phyloP scores from a whole-genome alignment of 306 rosid species.

The Prosopis cineraria region DNA sequence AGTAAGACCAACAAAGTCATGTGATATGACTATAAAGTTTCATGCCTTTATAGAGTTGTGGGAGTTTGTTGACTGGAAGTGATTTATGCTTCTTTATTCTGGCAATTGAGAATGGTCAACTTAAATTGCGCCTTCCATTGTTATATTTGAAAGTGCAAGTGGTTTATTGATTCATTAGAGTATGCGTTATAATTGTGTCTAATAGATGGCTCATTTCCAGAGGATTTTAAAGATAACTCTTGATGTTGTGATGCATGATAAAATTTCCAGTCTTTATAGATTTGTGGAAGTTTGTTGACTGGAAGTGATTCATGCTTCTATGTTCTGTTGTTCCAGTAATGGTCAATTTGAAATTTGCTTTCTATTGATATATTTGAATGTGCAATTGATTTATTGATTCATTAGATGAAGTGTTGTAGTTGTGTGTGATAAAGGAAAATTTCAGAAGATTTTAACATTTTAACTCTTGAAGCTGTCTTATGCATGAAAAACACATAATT shows the following conservation, averaged over 20 bases:
- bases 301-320: neutral
- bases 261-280: neutral
- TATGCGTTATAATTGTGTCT: neutral
- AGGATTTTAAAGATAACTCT: neutral
- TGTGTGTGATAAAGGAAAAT: neutral
- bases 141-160: neutral
- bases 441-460: neutral
- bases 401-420: neutral
- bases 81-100: slow-evolving; percentile 1
- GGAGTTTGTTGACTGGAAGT: neutral
- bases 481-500: neutral
- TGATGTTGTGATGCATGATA: neutral
- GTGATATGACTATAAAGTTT: neutral
- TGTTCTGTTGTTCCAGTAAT: neutral
- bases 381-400: neutral
- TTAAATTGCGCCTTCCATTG: neutral
- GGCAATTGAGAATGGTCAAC: neutral
- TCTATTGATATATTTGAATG: neutral
- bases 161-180: neutral
- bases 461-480: neutral
- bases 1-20: neutral
- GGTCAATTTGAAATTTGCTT: neutral
- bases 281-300: neutral
- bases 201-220: neutral
- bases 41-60: neutral